phyloP scores from a whole-genome alignment of 345 rosid genomes.

The Rhizophora apiculata region DNA sequence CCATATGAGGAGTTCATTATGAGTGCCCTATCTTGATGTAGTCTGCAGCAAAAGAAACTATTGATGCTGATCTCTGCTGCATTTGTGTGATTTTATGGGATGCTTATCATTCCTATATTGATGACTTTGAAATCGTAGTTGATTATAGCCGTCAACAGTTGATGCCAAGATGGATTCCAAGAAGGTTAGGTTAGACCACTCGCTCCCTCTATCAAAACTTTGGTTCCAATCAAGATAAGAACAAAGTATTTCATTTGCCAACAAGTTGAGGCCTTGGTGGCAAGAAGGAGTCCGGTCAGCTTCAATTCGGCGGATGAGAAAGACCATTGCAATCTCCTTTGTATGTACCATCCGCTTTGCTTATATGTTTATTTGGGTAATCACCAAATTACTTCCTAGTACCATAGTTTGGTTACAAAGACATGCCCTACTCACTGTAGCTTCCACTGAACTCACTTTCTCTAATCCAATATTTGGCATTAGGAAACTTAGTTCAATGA shows the following conservation, averaged over 20 bases:
- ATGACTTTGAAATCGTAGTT: conserved; percentile 72
- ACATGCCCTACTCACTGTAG: no score
- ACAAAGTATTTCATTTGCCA: background rate
- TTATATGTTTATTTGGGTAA: no score
- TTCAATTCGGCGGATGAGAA: conserved; percentile 96
- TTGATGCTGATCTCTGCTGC: background rate
- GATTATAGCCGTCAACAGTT: conserved; percentile 83
- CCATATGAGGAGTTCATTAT: no score
- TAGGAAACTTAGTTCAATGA: no score
- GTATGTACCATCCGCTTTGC: conserved; percentile 36
- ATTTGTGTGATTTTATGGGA: conserved; percentile 41
- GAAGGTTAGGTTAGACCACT: conserved; percentile 74
- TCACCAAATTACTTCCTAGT: no score
- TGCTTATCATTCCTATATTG: conserved; percentile 72
- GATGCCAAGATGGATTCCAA: conserved; percentile 98
- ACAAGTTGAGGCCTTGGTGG: conserved; percentile 98
- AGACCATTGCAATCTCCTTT: conserved; percentile 95
- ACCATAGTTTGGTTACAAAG: no score
- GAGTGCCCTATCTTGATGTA: no score
- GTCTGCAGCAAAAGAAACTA: no score
- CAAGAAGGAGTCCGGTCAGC: conserved; percentile 88
- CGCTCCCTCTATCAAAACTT: background rate
- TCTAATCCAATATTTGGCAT: no score
- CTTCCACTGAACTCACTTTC: no score
- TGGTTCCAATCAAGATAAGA: background rate